phyloP scores from a whole-genome alignment of 2,329 filamentous ascomycete species.

The Penicillium capsulatum region DNA sequence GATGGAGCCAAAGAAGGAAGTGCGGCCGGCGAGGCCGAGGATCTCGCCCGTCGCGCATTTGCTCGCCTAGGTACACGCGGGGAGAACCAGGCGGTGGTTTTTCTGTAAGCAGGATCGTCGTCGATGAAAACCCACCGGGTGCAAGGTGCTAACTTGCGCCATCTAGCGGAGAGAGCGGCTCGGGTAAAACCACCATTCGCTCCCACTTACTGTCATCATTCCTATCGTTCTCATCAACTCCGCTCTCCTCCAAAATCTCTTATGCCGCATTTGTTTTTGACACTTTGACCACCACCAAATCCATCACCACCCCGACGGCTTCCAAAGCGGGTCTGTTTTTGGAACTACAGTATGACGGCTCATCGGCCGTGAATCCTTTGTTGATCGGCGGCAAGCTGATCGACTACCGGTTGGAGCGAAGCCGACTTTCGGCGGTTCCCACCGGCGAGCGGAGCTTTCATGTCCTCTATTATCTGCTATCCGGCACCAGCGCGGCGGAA shows the following conservation, averaged over 20 bases:
- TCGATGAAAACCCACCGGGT: background rate
- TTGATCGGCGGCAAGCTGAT: conserved; percentile 92
- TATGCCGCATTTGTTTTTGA: conserved; percentile 95
- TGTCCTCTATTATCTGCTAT: conserved; percentile 88
- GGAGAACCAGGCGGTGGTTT: conserved; percentile 89
- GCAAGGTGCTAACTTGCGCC: conserved; percentile 26
- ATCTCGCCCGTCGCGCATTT: conserved; percentile 82
- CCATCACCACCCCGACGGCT: conserved; percentile 87
- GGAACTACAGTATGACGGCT: conserved; percentile 93
- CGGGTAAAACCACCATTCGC: conserved; percentile 91
- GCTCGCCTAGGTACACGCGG: conserved; percentile 78
- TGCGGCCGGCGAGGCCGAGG: conserved; percentile 86
- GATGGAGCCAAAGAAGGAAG: conserved; percentile 91
- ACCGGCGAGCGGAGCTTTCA: conserved; percentile 97
- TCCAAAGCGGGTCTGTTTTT: conserved; percentile 95
- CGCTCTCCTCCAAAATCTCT: conserved; percentile 86
- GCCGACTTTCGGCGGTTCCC: conserved; percentile 83
- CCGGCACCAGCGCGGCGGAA: conserved; percentile 85
- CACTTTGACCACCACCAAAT: conserved; percentile 93
- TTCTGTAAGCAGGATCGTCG: conserved; percentile 64
- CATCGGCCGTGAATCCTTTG: conserved; percentile 75
- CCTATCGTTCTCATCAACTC: conserved; percentile 84
- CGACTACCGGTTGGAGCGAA: conserved; percentile 87
- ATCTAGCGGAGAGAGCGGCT: conserved; percentile 82
- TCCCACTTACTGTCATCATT: conserved; percentile 82